Conservation (phyloP, 441 rosid species). For the Dalechampia spathulata region DNA sequence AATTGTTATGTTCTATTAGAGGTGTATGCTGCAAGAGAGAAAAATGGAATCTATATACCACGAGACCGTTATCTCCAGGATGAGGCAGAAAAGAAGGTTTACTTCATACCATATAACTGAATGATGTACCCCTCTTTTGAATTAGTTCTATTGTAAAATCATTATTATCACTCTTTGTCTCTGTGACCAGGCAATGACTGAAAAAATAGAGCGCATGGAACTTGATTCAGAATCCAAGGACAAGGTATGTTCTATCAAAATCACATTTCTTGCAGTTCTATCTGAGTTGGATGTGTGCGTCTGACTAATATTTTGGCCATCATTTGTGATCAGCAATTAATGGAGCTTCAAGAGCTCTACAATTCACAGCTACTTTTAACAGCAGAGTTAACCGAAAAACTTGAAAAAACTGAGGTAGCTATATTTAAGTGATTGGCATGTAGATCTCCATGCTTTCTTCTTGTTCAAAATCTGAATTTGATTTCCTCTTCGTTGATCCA, state of each 20-base stretch:
- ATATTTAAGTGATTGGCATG: conserved; percentile 3
- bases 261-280: conserved; percentile 3
- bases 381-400: conserved; percentile 63
- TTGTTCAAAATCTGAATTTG: conserved; percentile 12
- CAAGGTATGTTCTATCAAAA: conserved; percentile 37
- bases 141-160: conserved; percentile 8
- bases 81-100: conserved; percentile 96
- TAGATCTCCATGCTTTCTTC: background rate
- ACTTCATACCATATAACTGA: conserved; percentile 9
- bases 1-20: conserved; percentile 39
- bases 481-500: conserved; percentile 25
- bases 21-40: conserved; percentile 98
- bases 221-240: conserved; percentile 78
- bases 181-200: conserved; percentile 78
- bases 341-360: conserved; percentile 84
- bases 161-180: conserved; percentile 7
- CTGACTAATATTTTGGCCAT: conserved; percentile 12
- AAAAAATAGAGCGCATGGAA: conserved; percentile 94
- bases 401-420: conserved; percentile 72
- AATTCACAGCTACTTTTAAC: conserved; percentile 60
- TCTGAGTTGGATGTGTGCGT: too few relatives aligned
- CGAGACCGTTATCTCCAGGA: conserved; percentile 87
- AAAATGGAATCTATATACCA: conserved; percentile 95
- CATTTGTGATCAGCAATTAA: conserved; percentile 47
- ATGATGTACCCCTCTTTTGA: background rate